Conservation (phyloP, 768 basidiomycete species). For the Rhodotorula graminis region DNA sequence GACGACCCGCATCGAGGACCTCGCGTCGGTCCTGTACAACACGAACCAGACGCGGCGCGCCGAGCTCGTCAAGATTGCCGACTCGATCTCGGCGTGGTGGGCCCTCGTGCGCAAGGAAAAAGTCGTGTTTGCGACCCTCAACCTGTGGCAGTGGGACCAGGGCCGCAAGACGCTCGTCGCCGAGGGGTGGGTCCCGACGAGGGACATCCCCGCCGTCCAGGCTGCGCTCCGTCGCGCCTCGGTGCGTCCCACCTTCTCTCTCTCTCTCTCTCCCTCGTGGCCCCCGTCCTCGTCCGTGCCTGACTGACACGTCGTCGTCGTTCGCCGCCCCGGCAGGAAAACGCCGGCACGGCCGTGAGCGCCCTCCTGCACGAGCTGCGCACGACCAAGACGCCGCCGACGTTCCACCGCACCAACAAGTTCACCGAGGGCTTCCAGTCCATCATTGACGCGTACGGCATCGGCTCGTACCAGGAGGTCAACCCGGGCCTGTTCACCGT, state of each 20-base stretch:
- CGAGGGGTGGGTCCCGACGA: conserved; percentile 94
- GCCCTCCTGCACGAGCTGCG: conserved; percentile 86
- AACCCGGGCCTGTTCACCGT: conserved; percentile 86
- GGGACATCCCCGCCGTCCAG: conserved; percentile 83
- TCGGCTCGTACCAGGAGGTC: conserved; percentile 89
- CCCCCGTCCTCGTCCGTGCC: conserved; percentile 1
- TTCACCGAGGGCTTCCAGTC: conserved; percentile 96
- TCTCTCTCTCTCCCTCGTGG: no score
- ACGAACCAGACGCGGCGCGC: conserved; percentile 75
- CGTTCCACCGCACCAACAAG: conserved; percentile 88
- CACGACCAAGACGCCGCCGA: conserved; percentile 83
- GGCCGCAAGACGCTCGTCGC: conserved; percentile 90
- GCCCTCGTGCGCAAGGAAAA: conserved; percentile 94
- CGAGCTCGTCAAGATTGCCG: conserved; percentile 78
- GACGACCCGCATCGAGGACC: conserved; percentile 78
- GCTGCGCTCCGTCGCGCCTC: conserved; percentile 81
- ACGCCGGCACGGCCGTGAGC: conserved; percentile 83
- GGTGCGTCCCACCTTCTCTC: conserved; percentile 48
- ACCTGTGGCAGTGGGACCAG: conserved; percentile 90
- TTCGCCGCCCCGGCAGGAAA: conserved; percentile 55
- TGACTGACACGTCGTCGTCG: not conserved
- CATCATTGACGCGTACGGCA: conserved; percentile 97
- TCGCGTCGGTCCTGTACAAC: conserved; percentile 81
- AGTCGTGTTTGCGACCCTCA: conserved; percentile 89
- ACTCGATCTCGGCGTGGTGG: conserved; percentile 80